Conservation (phyloP, 768 basidiomycete species). For the Suillus weaverae region DNA sequence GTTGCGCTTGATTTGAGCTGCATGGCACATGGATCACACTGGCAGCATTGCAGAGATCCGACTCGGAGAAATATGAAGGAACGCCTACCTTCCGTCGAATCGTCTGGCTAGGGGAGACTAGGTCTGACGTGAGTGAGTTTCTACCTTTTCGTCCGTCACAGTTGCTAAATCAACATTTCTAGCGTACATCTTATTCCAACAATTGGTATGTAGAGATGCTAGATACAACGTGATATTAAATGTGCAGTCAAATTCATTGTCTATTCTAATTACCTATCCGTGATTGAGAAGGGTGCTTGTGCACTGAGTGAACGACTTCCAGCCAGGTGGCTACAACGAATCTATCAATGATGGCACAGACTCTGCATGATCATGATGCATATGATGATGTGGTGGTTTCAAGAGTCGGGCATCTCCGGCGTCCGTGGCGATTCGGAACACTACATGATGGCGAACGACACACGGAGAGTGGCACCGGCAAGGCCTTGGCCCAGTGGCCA, state of each 20-base stretch:
- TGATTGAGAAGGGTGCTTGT: neutral
- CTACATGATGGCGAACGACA: too few relatives aligned
- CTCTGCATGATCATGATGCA: too few relatives aligned
- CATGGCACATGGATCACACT: slow-evolving; percentile 3
- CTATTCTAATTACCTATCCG: neutral
- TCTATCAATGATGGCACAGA: too few relatives aligned
- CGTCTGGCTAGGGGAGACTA: neutral
- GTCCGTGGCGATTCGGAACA: neutral
- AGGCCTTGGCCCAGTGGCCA: neutral
- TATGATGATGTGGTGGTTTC: neutral
- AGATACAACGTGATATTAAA: neutral
- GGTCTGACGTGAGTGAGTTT: neutral
- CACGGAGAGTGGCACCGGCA: too few relatives aligned
- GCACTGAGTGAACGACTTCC: neutral
- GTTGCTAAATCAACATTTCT: neutral
- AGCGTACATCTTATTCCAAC: neutral
- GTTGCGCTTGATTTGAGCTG: slow-evolving; percentile 6
- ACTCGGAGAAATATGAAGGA: neutral
- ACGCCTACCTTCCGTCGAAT: neutral
- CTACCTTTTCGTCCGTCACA: neutral
- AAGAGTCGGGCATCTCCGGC: neutral
- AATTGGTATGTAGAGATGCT: neutral
- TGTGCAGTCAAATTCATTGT: neutral
- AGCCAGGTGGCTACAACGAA: neutral
- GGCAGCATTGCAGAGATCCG: neutral